Conservation (phyloP, 2,329 filamentous ascomycete genomes). For the Epicoccum nigrum region DNA sequence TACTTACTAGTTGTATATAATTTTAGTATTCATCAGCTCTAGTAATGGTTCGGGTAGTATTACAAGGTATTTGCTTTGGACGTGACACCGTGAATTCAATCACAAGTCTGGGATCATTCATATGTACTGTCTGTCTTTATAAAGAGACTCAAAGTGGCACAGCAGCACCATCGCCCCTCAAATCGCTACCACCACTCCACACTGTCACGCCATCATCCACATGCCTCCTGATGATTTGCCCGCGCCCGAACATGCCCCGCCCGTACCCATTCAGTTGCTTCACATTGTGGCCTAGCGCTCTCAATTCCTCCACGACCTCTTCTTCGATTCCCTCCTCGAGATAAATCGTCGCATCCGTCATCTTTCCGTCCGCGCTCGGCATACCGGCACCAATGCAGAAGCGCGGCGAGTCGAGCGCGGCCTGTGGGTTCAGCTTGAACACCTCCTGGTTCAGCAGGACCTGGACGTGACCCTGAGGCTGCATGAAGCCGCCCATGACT, state of each 20-base stretch:
- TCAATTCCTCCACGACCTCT: conserved; percentile 70
- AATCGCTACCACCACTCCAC: conserved; percentile 89
- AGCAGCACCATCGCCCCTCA: conserved; percentile 80
- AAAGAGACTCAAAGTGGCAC: conserved; percentile 53
- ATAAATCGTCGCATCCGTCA: conserved; percentile 69
- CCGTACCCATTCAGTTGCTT: conserved; percentile 68
- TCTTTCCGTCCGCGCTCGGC: conserved; percentile 63
- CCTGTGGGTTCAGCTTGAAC: conserved; percentile 81
- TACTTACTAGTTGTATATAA: no score
- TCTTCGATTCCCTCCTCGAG: conserved; percentile 82
- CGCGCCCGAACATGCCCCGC: conserved; percentile 78
- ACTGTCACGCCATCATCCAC: conserved; percentile 75
- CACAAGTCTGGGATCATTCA: no score
- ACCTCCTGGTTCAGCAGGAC: conserved; percentile 88
- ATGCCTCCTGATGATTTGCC: conserved; percentile 82
- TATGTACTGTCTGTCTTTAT: conserved; percentile 6
- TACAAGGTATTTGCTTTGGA: no score
- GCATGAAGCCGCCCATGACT: conserved; percentile 99
- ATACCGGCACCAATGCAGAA: conserved; percentile 82
- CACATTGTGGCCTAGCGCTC: conserved; percentile 74
- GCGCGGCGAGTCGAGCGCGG: conserved; percentile 88
- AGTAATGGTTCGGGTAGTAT: no score
- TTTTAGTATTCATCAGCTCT: no score
- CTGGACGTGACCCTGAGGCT: conserved; percentile 95
- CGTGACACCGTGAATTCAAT: no score